Conservation (phyloP, 345 rosid species). For the Eucalyptus brandiana region DNA sequence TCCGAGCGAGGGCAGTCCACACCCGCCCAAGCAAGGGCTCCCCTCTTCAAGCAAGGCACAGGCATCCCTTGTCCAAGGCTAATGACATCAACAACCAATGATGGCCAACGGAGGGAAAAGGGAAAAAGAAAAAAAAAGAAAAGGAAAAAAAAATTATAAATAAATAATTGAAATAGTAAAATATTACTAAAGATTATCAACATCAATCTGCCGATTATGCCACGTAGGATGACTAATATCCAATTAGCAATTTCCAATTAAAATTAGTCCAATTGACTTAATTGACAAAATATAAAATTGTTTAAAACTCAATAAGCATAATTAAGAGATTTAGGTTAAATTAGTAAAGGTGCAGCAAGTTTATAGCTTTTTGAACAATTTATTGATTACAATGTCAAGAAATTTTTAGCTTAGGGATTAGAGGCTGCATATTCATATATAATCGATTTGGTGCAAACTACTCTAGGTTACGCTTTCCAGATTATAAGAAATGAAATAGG, state of each 20-base stretch:
- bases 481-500: background rate
- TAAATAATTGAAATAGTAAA: no score
- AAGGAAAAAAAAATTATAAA: no score
- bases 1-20: background rate
- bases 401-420: background rate
- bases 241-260: rapidly evolving
- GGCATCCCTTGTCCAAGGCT: background rate
- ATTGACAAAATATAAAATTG: background rate
- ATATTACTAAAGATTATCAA: no score
- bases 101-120: background rate
- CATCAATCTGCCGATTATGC: rapidly evolving
- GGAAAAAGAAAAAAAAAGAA: no score
- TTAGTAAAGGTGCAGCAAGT: no score
- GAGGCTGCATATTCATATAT: background rate
- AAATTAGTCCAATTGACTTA: no score
- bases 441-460: background rate
- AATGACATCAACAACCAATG: background rate
- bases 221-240: rapidly evolving
- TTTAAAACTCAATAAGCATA: background rate
- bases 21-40: background rate
- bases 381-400: background rate
- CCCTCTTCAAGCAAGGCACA: background rate
- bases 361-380: no score
- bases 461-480: rapidly evolving
- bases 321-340: background rate